Evolutionary conservation across 2,329 filamentous ascomycete genomes (phyloP).

Genomic region (Clarireedia sp.): DNA sequence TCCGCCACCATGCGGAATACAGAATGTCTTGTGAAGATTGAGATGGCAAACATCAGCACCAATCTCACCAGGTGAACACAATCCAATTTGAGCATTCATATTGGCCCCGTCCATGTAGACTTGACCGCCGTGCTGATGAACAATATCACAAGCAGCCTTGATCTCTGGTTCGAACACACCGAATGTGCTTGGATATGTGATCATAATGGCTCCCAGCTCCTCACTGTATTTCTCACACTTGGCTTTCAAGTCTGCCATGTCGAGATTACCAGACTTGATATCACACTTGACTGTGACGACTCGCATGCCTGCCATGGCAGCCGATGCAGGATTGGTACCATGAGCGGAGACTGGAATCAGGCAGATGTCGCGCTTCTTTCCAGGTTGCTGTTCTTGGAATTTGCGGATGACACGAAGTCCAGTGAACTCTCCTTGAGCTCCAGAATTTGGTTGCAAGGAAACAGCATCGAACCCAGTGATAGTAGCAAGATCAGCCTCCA

Average conservation of each 20-base stretch:
- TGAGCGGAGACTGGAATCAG: slow-evolving; percentile 92
- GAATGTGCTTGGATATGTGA: slow-evolving; percentile 92
- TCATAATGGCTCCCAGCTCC: slow-evolving; percentile 86
- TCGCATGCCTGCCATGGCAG: slow-evolving; percentile 91
- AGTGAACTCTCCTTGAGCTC: slow-evolving; percentile 90
- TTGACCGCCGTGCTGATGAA: slow-evolving; percentile 81
- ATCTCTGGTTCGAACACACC: slow-evolving; percentile 90
- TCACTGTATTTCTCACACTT: slow-evolving; percentile 86
- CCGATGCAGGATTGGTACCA: slow-evolving; percentile 91
- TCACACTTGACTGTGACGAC: slow-evolving; percentile 92
- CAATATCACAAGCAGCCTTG: slow-evolving; percentile 75
- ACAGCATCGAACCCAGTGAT: slow-evolving; percentile 89
- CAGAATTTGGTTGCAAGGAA: slow-evolving; percentile 90
- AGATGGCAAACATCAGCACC: slow-evolving; percentile 95
- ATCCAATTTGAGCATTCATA: slow-evolving; percentile 95
- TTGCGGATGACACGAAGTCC: slow-evolving; percentile 82
- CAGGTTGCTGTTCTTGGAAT: slow-evolving; percentile 62
- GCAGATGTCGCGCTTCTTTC: slow-evolving; percentile 78
- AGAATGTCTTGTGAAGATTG: slow-evolving; percentile 98
- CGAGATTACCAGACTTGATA: slow-evolving; percentile 76
- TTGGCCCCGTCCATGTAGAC: slow-evolving; percentile 99
- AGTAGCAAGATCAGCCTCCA: slow-evolving; percentile 67
- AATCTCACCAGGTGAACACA: slow-evolving; percentile 91
- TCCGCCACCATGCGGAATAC: slow-evolving; percentile 91
- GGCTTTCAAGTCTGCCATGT: slow-evolving; percentile 73